Conservation (phyloP, 2,329 filamentous ascomycete species). For the Aureobasidium sp. region DNA sequence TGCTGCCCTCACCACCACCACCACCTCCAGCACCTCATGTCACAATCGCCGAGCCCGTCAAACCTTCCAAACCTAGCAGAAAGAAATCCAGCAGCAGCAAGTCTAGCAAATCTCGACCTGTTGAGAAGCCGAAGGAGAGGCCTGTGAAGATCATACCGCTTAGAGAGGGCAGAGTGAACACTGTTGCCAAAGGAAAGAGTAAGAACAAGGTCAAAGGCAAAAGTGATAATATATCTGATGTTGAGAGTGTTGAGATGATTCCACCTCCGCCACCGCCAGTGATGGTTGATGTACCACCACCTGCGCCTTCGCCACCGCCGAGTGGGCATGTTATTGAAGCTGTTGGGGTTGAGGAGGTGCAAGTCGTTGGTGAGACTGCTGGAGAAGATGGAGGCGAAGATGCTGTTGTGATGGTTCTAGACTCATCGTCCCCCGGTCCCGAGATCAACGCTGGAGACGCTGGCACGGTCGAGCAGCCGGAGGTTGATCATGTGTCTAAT, state of each 20-base stretch:
- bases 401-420: background rate
- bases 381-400: background rate
- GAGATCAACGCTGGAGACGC: background rate
- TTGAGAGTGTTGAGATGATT: background rate
- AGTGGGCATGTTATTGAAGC: background rate
- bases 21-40: background rate
- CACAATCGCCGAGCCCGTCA: background rate
- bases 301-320: background rate
- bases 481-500: background rate
- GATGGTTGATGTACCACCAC: background rate
- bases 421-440: accelerated
- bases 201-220: background rate
- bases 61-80: background rate
- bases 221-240: background rate
- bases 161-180: background rate
- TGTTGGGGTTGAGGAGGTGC: background rate
- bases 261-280: background rate
- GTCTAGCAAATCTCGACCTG: background rate
- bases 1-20: too few relatives aligned
- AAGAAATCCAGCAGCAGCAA: background rate
- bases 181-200: background rate
- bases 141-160: background rate
- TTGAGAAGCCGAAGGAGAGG: background rate
- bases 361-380: background rate
- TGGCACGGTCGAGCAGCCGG: background rate